These are phyloP conservation scores for Leccinum subgranulosum DNA, from an alignment of 768 basidiomycete genomes.

Conservation along the genomic window DNA sequence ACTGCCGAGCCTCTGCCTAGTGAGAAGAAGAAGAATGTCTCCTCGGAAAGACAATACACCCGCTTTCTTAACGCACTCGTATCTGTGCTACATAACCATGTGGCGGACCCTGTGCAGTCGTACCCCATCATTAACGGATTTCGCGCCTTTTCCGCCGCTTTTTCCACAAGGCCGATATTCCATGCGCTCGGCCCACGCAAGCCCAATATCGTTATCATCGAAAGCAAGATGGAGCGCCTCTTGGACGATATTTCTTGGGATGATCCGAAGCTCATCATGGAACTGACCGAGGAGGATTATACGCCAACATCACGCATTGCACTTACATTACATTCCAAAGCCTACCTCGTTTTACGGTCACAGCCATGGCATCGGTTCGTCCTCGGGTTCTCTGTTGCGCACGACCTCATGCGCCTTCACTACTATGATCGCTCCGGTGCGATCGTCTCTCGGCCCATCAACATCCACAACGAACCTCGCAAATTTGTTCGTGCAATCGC, in stretches of 20 bases:
- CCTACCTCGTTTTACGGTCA: not conserved
- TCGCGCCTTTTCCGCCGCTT: not conserved
- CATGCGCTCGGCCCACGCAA: not conserved
- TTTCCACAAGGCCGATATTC: not conserved
- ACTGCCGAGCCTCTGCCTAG: too few relatives aligned
- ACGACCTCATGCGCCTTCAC: not conserved
- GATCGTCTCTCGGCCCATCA: not conserved
- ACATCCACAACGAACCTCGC: not conserved
- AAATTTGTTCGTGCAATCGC: not conserved
- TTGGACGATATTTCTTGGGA: not conserved
- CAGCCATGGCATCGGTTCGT: not conserved
- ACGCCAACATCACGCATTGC: not conserved
- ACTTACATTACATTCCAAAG: not conserved
- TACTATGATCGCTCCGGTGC: not conserved
- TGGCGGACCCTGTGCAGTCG: not conserved
- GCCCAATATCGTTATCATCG: not conserved
- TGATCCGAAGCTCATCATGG: not conserved
- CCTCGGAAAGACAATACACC: not conserved
- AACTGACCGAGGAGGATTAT: not conserved
- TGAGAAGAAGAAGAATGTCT: not conserved
- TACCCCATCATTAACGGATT: not conserved
- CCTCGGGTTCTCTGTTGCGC: not conserved
- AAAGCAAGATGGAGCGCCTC: not conserved
- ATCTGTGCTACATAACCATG: not conserved
- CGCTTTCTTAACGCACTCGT: not conserved